Percentiles rank a stretch among this genome's conserved stretches.
phyloP scores from a whole-genome alignment of 306 rosid species.

The Aeschynomene evenia region DNA sequence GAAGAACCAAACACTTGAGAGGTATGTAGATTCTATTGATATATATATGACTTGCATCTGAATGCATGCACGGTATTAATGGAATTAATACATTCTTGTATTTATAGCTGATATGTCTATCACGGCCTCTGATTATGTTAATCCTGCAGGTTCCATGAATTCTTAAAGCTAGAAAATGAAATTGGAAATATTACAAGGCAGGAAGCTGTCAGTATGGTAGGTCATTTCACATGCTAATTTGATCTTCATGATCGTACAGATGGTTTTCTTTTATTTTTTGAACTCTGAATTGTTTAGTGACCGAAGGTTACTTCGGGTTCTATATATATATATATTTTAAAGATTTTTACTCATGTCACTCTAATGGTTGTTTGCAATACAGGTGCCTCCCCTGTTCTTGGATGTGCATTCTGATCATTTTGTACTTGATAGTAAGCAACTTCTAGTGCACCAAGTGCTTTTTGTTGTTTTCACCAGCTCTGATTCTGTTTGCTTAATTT shows the following conservation, averaged over 20 bases:
- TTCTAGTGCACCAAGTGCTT: conserved; percentile 33
- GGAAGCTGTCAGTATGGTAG: conserved; percentile 99
- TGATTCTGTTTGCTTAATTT: conserved; percentile 11
- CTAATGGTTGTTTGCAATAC: conserved; percentile 30
- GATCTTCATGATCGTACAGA: conserved; percentile 1
- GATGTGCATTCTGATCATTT: conserved; percentile 80
- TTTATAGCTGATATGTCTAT: conserved; percentile 1
- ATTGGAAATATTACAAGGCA: conserved; percentile 98
- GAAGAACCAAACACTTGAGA: conserved; percentile 91
- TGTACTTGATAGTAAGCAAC: conserved; percentile 91
- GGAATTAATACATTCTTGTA: not conserved
- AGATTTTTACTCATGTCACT: conserved; percentile 7
- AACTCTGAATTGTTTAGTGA: not conserved
- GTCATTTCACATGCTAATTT: conserved; percentile 39
- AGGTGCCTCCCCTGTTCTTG: conserved; percentile 98
- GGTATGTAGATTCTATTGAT: conserved; percentile 48
- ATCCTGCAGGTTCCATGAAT: conserved; percentile 84
- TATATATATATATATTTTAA: no score
- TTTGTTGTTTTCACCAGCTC: conserved; percentile 14
- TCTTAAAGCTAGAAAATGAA: conserved; percentile 97
- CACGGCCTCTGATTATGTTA: conserved; percentile 16
- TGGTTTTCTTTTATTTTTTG: conserved; percentile 15
- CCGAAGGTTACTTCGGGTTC: conserved; percentile 21
- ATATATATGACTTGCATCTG: conserved; percentile 1
- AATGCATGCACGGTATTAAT: not conserved